These are phyloP conservation scores for Herpotrichia juniperi DNA, from an alignment of 2,329 filamentous ascomycete species.

Conservation along the genomic window DNA sequence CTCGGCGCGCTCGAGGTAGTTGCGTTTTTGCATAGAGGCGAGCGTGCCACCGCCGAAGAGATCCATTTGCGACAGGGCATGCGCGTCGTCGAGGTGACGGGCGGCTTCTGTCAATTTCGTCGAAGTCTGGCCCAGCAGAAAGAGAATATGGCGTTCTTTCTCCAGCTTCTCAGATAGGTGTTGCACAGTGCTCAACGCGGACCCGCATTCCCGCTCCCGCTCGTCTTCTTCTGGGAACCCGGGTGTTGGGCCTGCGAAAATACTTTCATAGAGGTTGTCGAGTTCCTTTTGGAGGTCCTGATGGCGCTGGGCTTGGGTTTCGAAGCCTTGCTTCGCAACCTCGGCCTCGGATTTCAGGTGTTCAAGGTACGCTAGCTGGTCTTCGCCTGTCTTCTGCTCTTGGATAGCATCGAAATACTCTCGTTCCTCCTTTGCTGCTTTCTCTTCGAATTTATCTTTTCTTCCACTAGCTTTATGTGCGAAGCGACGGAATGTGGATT, in stretches of 20 bases:
- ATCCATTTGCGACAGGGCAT: constrained; percentile 45
- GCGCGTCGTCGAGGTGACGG: constrained; percentile 28
- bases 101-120: constrained; percentile 28
- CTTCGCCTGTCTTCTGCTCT: constrained; percentile 38
- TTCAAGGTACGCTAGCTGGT: constrained; percentile 30
- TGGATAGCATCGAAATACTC: constrained; percentile 44
- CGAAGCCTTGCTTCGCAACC: constrained; percentile 16
- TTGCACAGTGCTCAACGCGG: constrained; percentile 17
- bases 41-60: constrained; percentile 59
- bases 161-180: constrained; percentile 25
- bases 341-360: constrained; percentile 35
- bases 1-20: constrained; percentile 57
- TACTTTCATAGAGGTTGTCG: constrained; percentile 36
- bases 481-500: constrained; percentile 37
- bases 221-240: constrained; percentile 40
- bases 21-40: constrained; percentile 61
- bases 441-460: constrained; percentile 33
- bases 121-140: constrained; percentile 29
- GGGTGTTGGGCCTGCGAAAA: constrained; percentile 39
- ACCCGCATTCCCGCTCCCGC: constrained; percentile 27
- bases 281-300: constrained; percentile 30
- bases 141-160: constrained; percentile 30
- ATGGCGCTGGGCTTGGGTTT: constrained; percentile 24
- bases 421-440: constrained; percentile 42
- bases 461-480: constrained; percentile 38